Evolutionary conservation across 2,329 filamentous ascomycete genomes (phyloP), one percentile per base, ranked within the genome.

Genomic region (Cladosporium cucumerinum): DNA sequence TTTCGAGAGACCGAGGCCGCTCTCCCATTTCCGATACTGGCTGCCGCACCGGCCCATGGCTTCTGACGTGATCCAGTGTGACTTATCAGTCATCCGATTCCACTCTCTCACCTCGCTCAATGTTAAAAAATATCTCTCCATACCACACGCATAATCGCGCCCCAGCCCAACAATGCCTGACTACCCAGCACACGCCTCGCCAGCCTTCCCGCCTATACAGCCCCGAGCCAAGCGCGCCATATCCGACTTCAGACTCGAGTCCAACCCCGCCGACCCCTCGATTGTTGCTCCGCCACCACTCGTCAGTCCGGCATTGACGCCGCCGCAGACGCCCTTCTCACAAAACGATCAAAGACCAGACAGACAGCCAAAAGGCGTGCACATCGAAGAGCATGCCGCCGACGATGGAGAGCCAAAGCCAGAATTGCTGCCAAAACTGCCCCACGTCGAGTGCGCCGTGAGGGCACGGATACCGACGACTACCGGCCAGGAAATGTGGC

Each of bases 381-480:
- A 81, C 4, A 78, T 83, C 34, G 79, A 64, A 11, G 65, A 68
- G 46, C 25, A 28, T 16, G 51, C 54, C 28, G 64, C 60, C 51
- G 64, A 65, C 21, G 43, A 57, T 21, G 48, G 80, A 60, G 72
- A 73, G 23, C 76, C 77, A 28, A 68, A 73, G 66, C 92, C 92
- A 0, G 88, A 86, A 66, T 82, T 97, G 25, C 85, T 97, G 7
- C 83, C 89, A 69, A 86, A 83, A 16, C 82, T 98, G 1, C 95
- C 94, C 8, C 80, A 90, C 26, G 94, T 99, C n/a, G 88, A 92
- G 76, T 99, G 95, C 80, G 88, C 96, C 69, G 95, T 98, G 57
- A 90, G 95, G 70, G 95, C 95, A 21, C 89, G 95, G 63, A 99
- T 99, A 72, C 95, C 95, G 0, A 98, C 94, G 0, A 94, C 92